These are phyloP conservation scores for Phytopythium delawarense DNA, from an alignment of 352 stramenopile species.

Conservation along the genomic window DNA sequence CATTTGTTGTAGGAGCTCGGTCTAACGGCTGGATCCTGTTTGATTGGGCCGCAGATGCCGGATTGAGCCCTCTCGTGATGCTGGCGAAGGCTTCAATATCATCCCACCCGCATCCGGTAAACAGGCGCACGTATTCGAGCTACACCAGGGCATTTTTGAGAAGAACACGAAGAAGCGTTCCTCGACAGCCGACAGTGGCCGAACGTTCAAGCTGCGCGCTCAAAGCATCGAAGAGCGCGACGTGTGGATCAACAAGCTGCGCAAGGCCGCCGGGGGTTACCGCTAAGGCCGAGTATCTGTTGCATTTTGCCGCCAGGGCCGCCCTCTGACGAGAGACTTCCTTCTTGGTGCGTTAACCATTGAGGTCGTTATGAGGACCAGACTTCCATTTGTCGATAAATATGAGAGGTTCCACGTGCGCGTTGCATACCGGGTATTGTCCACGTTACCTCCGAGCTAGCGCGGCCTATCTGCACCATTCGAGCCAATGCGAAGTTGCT, in stretches of 20 bases:
- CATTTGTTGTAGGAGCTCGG: background rate
- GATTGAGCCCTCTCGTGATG: slow-evolving; percentile 67
- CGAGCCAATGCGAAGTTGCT: slow-evolving; percentile 18
- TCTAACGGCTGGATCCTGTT: background rate
- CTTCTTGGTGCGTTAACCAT: no score
- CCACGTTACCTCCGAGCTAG: background rate
- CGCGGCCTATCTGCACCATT: no score
- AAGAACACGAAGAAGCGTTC: slow-evolving; percentile 78
- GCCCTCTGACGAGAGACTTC: background rate
- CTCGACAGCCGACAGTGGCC: slow-evolving; percentile 62
- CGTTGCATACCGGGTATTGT: background rate
- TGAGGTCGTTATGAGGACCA: background rate
- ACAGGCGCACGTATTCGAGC: slow-evolving; percentile 61
- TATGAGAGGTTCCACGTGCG: background rate
- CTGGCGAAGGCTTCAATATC: slow-evolving; percentile 83
- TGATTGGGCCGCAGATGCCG: slow-evolving; percentile 32
- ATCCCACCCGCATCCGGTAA: slow-evolving; percentile 50
- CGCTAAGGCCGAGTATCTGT: background rate
- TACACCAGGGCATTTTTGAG: slow-evolving; percentile 74
- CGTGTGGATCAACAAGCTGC: slow-evolving; percentile 77
- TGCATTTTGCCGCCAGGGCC: background rate
- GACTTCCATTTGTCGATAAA: slow-evolving; percentile 3
- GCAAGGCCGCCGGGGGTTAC: slow-evolving; percentile 44
- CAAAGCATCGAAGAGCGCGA: slow-evolving; percentile 81
- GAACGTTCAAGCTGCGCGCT: slow-evolving; percentile 80